Evolutionary conservation across 257 asterid species (phyloP), one percentile per base, ranked within the genome.

Genomic region (Vinca minor): DNA sequence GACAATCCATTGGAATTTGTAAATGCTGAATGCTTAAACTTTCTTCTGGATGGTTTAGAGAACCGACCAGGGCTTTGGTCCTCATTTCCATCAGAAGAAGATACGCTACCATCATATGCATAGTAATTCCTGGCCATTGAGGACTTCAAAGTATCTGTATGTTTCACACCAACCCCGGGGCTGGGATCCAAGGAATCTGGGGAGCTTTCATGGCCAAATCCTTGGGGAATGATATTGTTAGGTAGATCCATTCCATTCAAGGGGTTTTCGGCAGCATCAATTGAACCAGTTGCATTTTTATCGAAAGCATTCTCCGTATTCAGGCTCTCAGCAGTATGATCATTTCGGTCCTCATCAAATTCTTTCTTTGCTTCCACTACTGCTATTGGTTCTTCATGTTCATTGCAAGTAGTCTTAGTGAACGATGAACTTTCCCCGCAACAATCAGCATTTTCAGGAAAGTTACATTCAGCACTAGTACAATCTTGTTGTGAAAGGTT

Each of bases 81-180:
- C 65, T 80, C 75, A 3, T 53, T 72, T 72, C 78, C 95, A 67
- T 90, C 95, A 41, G 56, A 81, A 52, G 95, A 89, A 63, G 94
- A 86, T 70, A 73, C 83, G 42, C 95, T 85, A 59, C 85, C 93
- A 70, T 82, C 88, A 69, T 76, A 69, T 45, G 69, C 82, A 57
- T 85, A 87, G 73, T 79, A 84, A n/a, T n/a, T n/a, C n/a, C n/a
- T n/a, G n/a, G n/a, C n/a, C n/a, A n/a, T n/a, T n/a, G n/a, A n/a
- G n/a, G n/a, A n/a, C 50, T 67, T 84, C 65, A 74, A 17, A 45
- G 63, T 41, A 48, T 77, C 73, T 56, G 41, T 36, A 48, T 31
- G 63, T 62, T 62, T 64, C 18, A 21, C 57, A 38, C 69, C 66
- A 72, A 64, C 65, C 68, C 75, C 76, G 32, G 80, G 68, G 72